Evolutionary conservation across 108 stramenopile genomes (phyloP).

Genomic region (Skeletonema costatum): DNA sequence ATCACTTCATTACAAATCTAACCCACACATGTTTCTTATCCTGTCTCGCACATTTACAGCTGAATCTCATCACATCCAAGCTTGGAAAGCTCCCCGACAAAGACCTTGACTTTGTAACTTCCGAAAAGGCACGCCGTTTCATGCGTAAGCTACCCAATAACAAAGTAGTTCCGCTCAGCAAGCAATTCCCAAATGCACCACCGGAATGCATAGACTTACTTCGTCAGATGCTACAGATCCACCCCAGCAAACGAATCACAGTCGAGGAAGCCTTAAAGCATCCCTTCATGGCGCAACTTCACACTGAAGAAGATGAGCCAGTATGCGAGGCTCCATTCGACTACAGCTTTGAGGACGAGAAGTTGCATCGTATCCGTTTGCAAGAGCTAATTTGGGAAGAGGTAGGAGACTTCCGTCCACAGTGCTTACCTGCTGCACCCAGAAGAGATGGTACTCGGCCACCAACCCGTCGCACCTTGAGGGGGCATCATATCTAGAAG

Average conservation of each 20-base stretch:
- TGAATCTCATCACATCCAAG: conserved; percentile 86
- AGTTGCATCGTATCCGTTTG: conserved; percentile 75
- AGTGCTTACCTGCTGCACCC: conserved; percentile 73
- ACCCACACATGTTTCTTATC: not conserved
- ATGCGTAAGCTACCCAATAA: conserved; percentile 87
- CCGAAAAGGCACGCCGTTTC: conserved; percentile 91
- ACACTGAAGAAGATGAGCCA: conserved; percentile 87
- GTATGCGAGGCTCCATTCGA: conserved; percentile 68
- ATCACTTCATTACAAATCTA: not conserved
- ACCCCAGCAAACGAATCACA: conserved; percentile 87
- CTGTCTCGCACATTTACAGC: conserved; percentile 26
- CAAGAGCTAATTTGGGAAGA: conserved; percentile 93
- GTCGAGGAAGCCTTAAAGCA: conserved; percentile 93
- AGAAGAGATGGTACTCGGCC: conserved; percentile 49
- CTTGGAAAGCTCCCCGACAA: conserved; percentile 90
- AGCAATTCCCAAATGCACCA: conserved; percentile 80
- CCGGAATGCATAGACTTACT: conserved; percentile 90
- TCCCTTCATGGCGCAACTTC: conserved; percentile 90
- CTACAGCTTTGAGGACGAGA: conserved; percentile 86
- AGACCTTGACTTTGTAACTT: conserved; percentile 95
- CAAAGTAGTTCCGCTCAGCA: conserved; percentile 52
- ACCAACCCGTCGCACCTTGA: conserved; percentile 39
- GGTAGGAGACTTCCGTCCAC: conserved; percentile 82
- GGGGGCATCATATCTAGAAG: conserved; percentile 37
- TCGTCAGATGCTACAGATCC: conserved; percentile 90